Base-by-base conservation (phyloP, 305 asterid genomes). In the Solanum hybrid region DNA sequence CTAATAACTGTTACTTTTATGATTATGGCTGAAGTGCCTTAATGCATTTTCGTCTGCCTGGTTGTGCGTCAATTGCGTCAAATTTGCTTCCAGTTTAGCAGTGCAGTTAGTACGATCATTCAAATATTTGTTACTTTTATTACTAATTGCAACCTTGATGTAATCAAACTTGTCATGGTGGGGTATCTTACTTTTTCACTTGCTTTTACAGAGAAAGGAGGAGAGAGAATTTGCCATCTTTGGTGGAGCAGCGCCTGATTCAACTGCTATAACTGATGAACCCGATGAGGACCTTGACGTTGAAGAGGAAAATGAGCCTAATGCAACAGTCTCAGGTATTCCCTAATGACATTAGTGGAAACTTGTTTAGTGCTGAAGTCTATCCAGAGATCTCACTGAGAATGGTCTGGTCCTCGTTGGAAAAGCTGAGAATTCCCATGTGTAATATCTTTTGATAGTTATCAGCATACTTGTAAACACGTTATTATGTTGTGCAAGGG, bases 251-350 rank as follows among this genome's bases (percentile, higher is more conserved):
- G 92, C 91, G 34, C 94, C 97, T 66, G 94, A 94, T 86, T 79
- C 95, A 22, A 93, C 80, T 86, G 76, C 90, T 19, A 93, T 22
- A 86, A 89, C 85, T 60, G 93, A 82, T 80, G 94, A 89, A 90
- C 77, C 90, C 84, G 34, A 31, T 34, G 95, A 90, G 85, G 91
- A 82, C 35, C 92, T 89, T 27, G 95, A 93, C 89, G 94, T 93
- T 40, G 88, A 34, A 22, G 95, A 51, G 76, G 72, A 79, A 77
- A 51, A 51, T 88, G 85, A 95, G 89, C 95, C 89, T 37, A 90
- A 85, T 36, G 85, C 94, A 76, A 93, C 96, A 29, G 93, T 94
- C 81, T 95, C 98, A 91, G 99, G 99, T 97, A 92, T 72, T 35
- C 40, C 40, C 72, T 38, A 29, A 26, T 88, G 80, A 11, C 81